Evolutionary conservation across 805 yeast genomes (phyloP).

Genomic region (Metschnikowia kofuensis): DNA sequence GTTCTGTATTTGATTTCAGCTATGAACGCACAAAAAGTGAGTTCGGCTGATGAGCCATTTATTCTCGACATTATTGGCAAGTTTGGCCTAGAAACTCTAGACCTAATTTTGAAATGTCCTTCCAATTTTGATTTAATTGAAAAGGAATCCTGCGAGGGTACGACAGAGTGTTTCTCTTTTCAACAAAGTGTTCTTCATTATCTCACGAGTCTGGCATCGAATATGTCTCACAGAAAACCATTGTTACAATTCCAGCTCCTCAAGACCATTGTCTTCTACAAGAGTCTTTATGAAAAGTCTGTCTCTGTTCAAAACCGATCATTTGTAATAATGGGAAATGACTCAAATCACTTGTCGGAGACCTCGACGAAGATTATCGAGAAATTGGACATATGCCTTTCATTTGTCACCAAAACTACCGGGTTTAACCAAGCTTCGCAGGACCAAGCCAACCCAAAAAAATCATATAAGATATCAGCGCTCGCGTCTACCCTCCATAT

Average conservation of each 20-base stretch:
- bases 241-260: conserved; percentile 9
- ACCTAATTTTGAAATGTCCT: neutral
- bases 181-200: conserved; percentile 3
- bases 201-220: conserved; percentile 3
- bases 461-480: conserved; percentile 2
- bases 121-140: neutral
- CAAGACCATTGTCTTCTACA: conserved; percentile 4
- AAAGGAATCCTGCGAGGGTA: neutral
- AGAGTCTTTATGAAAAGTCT: neutral
- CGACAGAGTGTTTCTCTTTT: neutral
- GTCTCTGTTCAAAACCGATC: neutral
- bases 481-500: conserved; percentile 3
- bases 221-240: neutral
- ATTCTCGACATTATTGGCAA: conserved; percentile 8
- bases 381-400: conserved; percentile 4
- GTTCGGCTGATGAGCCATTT: conserved; percentile 10
- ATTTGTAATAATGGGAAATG: neutral
- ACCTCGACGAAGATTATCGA: neutral
- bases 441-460: neutral
- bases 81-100: conserved; percentile 7
- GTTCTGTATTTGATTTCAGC: neutral
- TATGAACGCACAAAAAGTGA: conserved; percentile 1
- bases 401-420: no score
- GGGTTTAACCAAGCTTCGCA: no score
- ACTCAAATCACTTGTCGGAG: neutral